phyloP scores from a whole-genome alignment of 768 basidiomycete genomes.

The Tricholoma matsutake region DNA sequence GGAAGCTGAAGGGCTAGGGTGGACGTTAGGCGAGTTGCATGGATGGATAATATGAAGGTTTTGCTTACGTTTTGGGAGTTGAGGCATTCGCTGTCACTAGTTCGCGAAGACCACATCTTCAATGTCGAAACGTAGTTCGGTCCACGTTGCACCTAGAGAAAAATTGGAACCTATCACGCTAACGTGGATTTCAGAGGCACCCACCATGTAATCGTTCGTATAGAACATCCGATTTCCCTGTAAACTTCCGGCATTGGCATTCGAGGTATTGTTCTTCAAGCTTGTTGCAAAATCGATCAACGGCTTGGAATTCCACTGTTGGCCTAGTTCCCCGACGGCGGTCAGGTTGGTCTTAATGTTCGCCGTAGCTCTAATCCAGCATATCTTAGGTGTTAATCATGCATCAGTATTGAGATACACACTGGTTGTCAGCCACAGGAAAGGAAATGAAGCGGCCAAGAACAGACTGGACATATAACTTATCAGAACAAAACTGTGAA shows the following conservation, averaged over 20 bases:
- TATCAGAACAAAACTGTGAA: neutral
- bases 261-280: conserved; percentile 16
- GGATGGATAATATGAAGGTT: neutral
- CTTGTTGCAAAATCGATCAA: conserved; percentile 24
- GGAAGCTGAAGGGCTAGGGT: conserved; percentile 58
- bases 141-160: conserved; percentile 21
- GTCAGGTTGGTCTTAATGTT: conserved; percentile 43
- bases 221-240: conserved; percentile 25
- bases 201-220: conserved; percentile 22
- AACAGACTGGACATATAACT: conserved; percentile 39
- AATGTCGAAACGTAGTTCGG: conserved; percentile 53
- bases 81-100: conserved; percentile 60
- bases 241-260: conserved; percentile 21
- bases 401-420: neutral
- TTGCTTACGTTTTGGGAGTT: conserved; percentile 57
- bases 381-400: neutral
- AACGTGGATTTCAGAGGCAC: neutral
- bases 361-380: conserved; percentile 32
- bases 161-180: neutral
- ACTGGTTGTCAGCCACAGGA: neutral
- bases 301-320: conserved; percentile 34
- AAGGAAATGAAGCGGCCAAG: conserved; percentile 1
- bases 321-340: conserved; percentile 35
- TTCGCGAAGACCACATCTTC: conserved; percentile 62
- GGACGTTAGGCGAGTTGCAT: neutral